A percentile compares a stretch with the other conserved stretches of the same genome.
Conservation (phyloP, 768 basidiomycete species). For the Multifurca ochricompacta region DNA sequence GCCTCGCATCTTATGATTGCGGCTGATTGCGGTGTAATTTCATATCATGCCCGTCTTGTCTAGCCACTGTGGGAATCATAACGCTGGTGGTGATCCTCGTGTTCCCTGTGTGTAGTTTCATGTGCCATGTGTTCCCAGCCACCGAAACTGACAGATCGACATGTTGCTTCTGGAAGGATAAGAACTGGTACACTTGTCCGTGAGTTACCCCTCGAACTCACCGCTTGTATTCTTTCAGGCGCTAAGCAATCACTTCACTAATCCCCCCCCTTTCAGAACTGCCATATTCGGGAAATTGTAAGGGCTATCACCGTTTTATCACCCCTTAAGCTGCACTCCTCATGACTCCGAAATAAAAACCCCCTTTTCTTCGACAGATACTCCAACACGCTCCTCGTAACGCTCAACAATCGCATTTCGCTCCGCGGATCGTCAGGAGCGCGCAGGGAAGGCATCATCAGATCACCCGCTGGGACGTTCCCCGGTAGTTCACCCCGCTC, state of each 20-base stretch:
- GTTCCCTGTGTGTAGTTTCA: neutral
- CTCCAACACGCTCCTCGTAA: conserved; percentile 25
- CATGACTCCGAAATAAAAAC: neutral
- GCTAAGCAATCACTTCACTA: neutral
- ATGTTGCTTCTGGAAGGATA: neutral
- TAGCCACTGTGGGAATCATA: neutral
- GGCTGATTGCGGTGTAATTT: neutral
- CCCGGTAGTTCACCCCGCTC: neutral
- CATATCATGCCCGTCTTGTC: neutral
- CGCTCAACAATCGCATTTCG: conserved; percentile 21
- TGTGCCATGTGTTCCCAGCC: neutral
- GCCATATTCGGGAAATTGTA: conserved; percentile 12
- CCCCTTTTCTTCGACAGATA: conserved; percentile 1
- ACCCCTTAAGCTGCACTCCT: too few relatives aligned
- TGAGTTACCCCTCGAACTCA: neutral
- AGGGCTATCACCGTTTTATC: neutral
- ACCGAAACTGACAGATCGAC: neutral
- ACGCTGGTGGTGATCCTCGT: neutral
- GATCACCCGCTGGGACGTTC: neutral
- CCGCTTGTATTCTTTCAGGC: neutral
- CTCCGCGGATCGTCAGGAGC: neutral
- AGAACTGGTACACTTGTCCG: conserved; percentile 7
- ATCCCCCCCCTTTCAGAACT: neutral
- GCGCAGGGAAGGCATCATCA: neutral
- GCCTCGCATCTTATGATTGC: too few relatives aligned